phyloP scores from a whole-genome alignment of 495 filamentous ascomycete genomes.

The Trichocladium antarcticum region DNA sequence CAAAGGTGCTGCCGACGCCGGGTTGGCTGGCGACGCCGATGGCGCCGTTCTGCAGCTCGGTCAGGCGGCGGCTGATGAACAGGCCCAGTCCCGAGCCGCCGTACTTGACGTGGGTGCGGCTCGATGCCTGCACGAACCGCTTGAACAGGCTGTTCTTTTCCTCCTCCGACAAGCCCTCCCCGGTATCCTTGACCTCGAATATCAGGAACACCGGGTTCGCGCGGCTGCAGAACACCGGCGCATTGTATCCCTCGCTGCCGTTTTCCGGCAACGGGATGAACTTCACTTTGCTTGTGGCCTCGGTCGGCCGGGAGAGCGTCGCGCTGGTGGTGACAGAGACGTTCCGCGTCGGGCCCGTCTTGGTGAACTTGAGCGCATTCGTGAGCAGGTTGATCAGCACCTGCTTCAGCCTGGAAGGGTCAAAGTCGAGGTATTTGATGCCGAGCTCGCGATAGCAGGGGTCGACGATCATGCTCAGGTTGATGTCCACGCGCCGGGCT shows the following conservation, averaged over 20 bases:
- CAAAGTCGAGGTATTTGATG: slow-evolving; percentile 56
- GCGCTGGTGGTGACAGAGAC: slow-evolving; percentile 29
- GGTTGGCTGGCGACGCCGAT: slow-evolving; percentile 59
- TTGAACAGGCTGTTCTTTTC: slow-evolving; percentile 61
- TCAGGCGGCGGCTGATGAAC: slow-evolving; percentile 62
- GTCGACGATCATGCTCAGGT: slow-evolving; percentile 50
- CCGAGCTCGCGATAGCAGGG: slow-evolving; percentile 42
- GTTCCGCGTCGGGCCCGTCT: slow-evolving; percentile 30
- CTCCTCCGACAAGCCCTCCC: slow-evolving; percentile 54
- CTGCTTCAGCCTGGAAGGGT: slow-evolving; percentile 61
- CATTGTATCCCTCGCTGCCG: slow-evolving; percentile 9
- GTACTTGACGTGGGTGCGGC: slow-evolving; percentile 61
- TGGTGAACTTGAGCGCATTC: slow-evolving; percentile 70
- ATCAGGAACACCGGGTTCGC: slow-evolving; percentile 45
- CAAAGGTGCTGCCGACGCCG: slow-evolving; percentile 63
- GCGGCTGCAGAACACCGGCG: slow-evolving; percentile 5
- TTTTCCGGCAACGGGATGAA: slow-evolving; percentile 25
- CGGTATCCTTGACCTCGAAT: slow-evolving; percentile 63
- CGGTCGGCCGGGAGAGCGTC: slow-evolving; percentile 20
- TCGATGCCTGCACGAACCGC: slow-evolving; percentile 65
- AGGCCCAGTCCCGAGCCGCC: slow-evolving; percentile 69
- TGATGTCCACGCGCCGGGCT: slow-evolving; percentile 52
- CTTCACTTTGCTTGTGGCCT: slow-evolving; percentile 25
- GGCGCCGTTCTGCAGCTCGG: slow-evolving; percentile 64
- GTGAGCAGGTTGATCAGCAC: slow-evolving; percentile 61